phyloP scores from a whole-genome alignment of 495 filamentous ascomycete species.

The Aspergillus coremiiformis region DNA sequence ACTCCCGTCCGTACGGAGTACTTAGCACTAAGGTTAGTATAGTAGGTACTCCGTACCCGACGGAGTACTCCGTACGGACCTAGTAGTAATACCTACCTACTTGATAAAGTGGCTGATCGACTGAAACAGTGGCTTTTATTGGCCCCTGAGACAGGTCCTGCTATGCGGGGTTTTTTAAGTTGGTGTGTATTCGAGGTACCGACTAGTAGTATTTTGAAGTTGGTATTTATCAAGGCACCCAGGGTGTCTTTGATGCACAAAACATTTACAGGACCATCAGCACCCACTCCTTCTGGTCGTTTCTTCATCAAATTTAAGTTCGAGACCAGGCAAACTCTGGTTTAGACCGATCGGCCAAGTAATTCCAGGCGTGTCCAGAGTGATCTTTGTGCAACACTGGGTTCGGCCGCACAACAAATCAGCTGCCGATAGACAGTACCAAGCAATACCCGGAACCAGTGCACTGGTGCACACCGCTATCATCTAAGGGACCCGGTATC shows the following conservation, averaged over 20 bases:
- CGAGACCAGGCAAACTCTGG: neutral
- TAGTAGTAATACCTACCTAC: neutral
- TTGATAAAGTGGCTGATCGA: slow-evolving; percentile 11
- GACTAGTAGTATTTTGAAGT: no score
- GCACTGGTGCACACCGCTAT: slow-evolving; percentile 4
- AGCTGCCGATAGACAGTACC: neutral
- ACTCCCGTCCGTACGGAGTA: neutral
- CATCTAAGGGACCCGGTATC: slow-evolving; percentile 2
- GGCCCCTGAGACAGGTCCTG: neutral
- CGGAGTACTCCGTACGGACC: no score
- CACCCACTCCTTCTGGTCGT: neutral
- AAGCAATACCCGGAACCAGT: slow-evolving; percentile 2
- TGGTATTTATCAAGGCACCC: neutral
- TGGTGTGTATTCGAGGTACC: no score
- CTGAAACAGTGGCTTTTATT: neutral
- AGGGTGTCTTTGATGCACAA: no score
- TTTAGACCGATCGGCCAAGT: neutral
- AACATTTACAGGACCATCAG: neutral
- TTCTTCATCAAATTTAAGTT: neutral
- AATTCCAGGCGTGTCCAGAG: neutral
- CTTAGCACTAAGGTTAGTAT: no score
- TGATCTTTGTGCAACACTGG: neutral
- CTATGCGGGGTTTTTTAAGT: slow-evolving; percentile 6
- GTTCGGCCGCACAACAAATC: neutral
- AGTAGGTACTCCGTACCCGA: no score